phyloP scores from a whole-genome alignment of 169 alveolate species.

The Babesia ovata region DNA sequence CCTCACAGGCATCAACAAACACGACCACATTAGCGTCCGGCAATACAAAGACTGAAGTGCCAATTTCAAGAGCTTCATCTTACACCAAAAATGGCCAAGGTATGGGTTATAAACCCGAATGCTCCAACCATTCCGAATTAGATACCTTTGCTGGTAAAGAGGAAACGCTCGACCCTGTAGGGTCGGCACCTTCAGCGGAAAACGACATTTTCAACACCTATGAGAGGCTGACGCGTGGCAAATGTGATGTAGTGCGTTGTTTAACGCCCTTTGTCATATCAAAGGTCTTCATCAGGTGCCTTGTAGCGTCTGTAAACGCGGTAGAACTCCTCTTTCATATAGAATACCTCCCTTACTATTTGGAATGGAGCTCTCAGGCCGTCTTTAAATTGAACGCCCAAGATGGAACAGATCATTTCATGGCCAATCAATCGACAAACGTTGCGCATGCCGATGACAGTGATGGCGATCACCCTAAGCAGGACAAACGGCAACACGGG shows the following conservation, averaged over 20 bases:
- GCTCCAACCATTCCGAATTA: too few species aligned
- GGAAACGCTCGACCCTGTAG: not conserved
- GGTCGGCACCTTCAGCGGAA: not conserved
- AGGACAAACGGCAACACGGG: too few species aligned
- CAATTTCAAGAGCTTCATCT: too few species aligned
- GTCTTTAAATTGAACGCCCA: not conserved
- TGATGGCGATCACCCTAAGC: too few species aligned
- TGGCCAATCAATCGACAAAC: too few species aligned
- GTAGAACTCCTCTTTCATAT: slow-evolving; percentile 36
- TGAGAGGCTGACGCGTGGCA: not conserved
- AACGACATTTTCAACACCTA: not conserved
- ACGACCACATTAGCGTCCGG: not conserved
- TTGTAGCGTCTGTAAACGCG: slow-evolving; percentile 8
- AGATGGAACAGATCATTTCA: too few species aligned
- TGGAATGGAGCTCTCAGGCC: slow-evolving; percentile 13
- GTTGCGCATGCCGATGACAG: too few species aligned
- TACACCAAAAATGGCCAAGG: too few species aligned
- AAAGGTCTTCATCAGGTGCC: slow-evolving; percentile 20
- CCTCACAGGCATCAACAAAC: not conserved
- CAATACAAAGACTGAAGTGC: too few species aligned
- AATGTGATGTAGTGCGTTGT: not conserved
- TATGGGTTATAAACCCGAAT: too few species aligned
- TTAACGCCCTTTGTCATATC: slow-evolving; percentile 25
- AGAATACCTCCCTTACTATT: slow-evolving; percentile 32
- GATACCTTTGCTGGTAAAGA: not conserved